Evolutionary conservation across 2,329 filamentous ascomycete species (phyloP).

Genomic region (Sclerotinia sclerotiorum): DNA sequence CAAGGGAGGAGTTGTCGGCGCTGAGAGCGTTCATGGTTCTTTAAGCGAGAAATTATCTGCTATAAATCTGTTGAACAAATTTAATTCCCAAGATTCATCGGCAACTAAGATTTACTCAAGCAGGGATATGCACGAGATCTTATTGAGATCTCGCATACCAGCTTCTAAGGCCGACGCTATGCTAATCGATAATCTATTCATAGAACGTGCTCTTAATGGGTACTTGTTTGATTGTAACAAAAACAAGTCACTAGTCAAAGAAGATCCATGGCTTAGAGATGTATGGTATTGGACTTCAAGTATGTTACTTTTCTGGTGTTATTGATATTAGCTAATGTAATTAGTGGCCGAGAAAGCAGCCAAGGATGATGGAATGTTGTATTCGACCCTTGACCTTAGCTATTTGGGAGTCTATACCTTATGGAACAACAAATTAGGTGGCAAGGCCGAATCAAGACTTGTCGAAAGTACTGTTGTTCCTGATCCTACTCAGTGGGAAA

Average conservation of each 20-base stretch:
- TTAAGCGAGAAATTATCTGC: slow-evolving; percentile 27
- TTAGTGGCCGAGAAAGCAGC: slow-evolving; percentile 63
- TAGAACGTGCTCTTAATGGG: slow-evolving; percentile 59
- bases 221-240: slow-evolving; percentile 63
- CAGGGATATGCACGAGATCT: slow-evolving; percentile 55
- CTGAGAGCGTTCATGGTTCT: background rate
- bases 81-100: slow-evolving; percentile 1
- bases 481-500: slow-evolving; percentile 57
- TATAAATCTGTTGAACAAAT: slow-evolving; percentile 20
- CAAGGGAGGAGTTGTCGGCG: background rate
- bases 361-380: slow-evolving; percentile 67
- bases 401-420: slow-evolving; percentile 73
- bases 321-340: slow-evolving; percentile 14
- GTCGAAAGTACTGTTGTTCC: slow-evolving; percentile 45
- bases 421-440: slow-evolving; percentile 69
- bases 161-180: slow-evolving; percentile 27
- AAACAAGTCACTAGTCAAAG: slow-evolving; percentile 66
- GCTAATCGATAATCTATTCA: slow-evolving; percentile 52
- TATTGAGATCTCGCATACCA: slow-evolving; percentile 46
- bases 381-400: slow-evolving; percentile 67
- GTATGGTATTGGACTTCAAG: slow-evolving; percentile 76
- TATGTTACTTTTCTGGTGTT: slow-evolving; percentile 43
- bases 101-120: slow-evolving; percentile 45
- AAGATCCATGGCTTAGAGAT: slow-evolving; percentile 73
- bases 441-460: slow-evolving; percentile 50